Evolutionary conservation across 495 filamentous ascomycete species (phyloP).

Genomic region (Neurospora africana): DNA sequence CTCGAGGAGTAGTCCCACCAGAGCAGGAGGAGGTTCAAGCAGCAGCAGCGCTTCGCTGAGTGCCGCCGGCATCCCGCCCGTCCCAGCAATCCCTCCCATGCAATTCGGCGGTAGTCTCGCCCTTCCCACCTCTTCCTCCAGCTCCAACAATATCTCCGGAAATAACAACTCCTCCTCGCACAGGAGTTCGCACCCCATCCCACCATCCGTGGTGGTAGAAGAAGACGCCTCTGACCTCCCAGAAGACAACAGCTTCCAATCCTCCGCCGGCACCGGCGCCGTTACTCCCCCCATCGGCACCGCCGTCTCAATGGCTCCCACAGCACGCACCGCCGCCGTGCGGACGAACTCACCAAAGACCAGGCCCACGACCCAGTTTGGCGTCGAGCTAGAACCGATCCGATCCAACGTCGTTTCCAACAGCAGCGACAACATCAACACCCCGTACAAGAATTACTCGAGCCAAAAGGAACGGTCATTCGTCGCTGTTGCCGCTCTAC

Average conservation of each 20-base stretch:
- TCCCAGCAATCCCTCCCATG: slow-evolving; percentile 16
- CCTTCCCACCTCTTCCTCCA: neutral
- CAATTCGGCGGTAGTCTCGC: slow-evolving; percentile 6
- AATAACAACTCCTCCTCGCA: neutral
- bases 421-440: neutral
- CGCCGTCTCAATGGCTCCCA: neutral
- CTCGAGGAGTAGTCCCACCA: slow-evolving; percentile 1
- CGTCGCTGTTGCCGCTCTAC: slow-evolving; percentile 2
- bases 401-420: slow-evolving; percentile 8
- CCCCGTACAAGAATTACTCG: neutral
- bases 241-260: neutral
- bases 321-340: neutral
- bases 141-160: neutral
- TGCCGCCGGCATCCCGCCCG: slow-evolving; percentile 17
- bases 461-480: slow-evolving; percentile 5
- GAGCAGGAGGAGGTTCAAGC: neutral
- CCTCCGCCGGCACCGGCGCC: neutral
- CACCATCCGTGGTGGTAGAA: neutral
- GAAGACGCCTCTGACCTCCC: neutral
- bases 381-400: slow-evolving; percentile 14
- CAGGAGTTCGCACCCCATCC: neutral
- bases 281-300: neutral
- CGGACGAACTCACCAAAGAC: slow-evolving; percentile 6
- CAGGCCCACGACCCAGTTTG: slow-evolving; percentile 7
- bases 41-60: slow-evolving; percentile 4